Percentiles rank a stretch among this genome's conserved stretches.
These are phyloP conservation scores for Aspergillus nanangensis DNA, from an alignment of 495 filamentous ascomycete species.

Conservation along the genomic window DNA sequence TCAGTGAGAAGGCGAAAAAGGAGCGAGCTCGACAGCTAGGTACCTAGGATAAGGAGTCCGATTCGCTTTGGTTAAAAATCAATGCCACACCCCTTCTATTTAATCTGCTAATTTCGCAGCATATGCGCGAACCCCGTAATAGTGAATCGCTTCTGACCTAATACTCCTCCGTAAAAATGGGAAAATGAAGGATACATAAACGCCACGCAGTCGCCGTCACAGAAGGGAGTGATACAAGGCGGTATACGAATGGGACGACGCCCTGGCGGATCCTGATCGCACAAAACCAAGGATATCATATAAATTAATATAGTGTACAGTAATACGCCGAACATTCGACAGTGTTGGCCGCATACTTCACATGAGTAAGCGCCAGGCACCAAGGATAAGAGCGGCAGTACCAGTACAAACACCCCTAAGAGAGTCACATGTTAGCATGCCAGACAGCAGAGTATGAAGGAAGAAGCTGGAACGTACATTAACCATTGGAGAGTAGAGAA, in stretches of 20 bases:
- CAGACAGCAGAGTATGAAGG: slow-evolving; percentile 1
- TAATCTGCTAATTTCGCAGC: too few species aligned
- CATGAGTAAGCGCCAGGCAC: slow-evolving; percentile 90
- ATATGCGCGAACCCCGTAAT: too few species aligned
- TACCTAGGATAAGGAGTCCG: too few species aligned
- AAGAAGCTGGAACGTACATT: slow-evolving; percentile 49
- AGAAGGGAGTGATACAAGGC: too few species aligned
- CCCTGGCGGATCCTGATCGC: neutral
- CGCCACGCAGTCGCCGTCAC: too few species aligned
- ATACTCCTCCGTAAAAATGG: too few species aligned
- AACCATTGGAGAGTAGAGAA: slow-evolving; percentile 98
- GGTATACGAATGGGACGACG: neutral
- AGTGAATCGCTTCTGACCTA: too few species aligned
- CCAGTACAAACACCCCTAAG: slow-evolving; percentile 83
- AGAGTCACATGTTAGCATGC: slow-evolving; percentile 20
- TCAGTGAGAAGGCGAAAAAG: too few species aligned
- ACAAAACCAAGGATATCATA: neutral
- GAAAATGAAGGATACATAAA: too few species aligned
- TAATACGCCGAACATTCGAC: neutral
- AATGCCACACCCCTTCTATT: too few species aligned
- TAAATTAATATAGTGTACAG: neutral
- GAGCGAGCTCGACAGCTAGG: too few species aligned
- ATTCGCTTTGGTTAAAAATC: too few species aligned
- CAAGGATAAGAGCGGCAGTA: slow-evolving; percentile 87
- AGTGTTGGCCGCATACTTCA: slow-evolving; percentile 20